A percentile compares a stretch with the other conserved stretches of the same genome.
phyloP scores from a whole-genome alignment of 495 filamentous ascomycete genomes.

The Extremus antarcticus region DNA sequence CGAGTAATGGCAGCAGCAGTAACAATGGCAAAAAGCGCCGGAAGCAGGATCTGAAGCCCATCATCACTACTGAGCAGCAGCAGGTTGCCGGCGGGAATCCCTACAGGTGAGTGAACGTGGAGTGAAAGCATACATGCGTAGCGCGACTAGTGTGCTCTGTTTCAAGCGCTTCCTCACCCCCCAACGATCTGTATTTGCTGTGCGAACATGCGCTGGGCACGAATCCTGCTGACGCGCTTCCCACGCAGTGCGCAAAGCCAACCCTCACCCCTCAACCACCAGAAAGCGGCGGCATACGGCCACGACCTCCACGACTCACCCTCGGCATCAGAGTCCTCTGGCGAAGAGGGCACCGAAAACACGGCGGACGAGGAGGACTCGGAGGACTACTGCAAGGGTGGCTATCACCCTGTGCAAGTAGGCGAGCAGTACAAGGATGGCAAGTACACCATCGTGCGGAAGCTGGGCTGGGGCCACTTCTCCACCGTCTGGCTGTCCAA shows the following conservation, averaged over 20 bases:
- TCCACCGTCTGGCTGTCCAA: constrained; percentile 95
- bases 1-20: constrained; percentile 1
- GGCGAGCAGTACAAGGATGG: constrained; percentile 97
- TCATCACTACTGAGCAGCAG: constrained; percentile 32
- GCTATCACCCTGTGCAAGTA: constrained; percentile 87
- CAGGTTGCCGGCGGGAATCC: constrained; percentile 31
- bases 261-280: constrained; percentile 34
- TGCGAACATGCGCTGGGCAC: too few relatives aligned
- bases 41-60: constrained; percentile 33
- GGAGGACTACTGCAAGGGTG: constrained; percentile 98
- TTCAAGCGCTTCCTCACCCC: neutral
- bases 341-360: constrained; percentile 70
- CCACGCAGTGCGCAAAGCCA: constrained; percentile 8
- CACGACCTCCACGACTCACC: constrained; percentile 59
- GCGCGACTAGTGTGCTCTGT: neutral
- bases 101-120: constrained; percentile 25
- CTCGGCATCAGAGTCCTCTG: constrained; percentile 65
- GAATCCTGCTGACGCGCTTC: neutral
- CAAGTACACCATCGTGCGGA: constrained; percentile 90
- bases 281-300: constrained; percentile 36
- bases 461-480: constrained; percentile 98
- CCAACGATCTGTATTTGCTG: neutral
- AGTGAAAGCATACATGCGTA: neutral
- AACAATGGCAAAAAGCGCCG: constrained; percentile 33
- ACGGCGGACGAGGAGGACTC: constrained; percentile 95